These are phyloP conservation scores for Diplodia sapinea DNA, from an alignment of 2,329 filamentous ascomycete species.

Conservation along the genomic window DNA sequence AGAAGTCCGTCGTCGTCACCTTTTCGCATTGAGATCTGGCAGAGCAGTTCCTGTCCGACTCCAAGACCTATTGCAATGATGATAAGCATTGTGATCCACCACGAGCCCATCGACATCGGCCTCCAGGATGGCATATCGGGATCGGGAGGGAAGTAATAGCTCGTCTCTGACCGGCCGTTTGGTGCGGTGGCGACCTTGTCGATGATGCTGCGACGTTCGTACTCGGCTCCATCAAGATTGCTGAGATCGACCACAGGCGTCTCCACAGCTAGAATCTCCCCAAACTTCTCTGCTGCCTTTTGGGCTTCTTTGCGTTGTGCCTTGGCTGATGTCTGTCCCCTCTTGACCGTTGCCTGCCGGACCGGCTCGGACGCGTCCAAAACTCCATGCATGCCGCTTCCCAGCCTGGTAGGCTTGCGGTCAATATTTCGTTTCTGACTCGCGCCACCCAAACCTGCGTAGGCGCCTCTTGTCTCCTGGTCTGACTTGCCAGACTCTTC, in stretches of 20 bases:
- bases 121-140: slow-evolving; percentile 50
- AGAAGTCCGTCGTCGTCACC: slow-evolving; percentile 39
- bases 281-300: slow-evolving; percentile 51
- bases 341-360: slow-evolving; percentile 33
- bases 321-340: slow-evolving; percentile 17
- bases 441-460: slow-evolving; percentile 34
- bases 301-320: slow-evolving; percentile 45
- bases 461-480: slow-evolving; percentile 31
- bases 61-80: slow-evolving; percentile 44
- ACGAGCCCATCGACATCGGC: slow-evolving; percentile 48
- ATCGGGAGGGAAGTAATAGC: slow-evolving; percentile 49
- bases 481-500: slow-evolving; percentile 8
- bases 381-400: slow-evolving; percentile 41
- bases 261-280: slow-evolving; percentile 51
- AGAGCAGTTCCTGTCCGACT: slow-evolving; percentile 46
- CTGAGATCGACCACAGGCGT: slow-evolving; percentile 49
- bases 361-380: slow-evolving; percentile 40
- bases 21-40: slow-evolving; percentile 42
- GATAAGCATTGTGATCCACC: slow-evolving; percentile 44
- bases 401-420: slow-evolving; percentile 35
- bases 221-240: slow-evolving; percentile 46
- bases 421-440: slow-evolving; percentile 33
- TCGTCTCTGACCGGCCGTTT: slow-evolving; percentile 37
- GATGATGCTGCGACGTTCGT: slow-evolving; percentile 41
- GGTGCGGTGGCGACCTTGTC: slow-evolving; percentile 31